These are phyloP conservation scores for Mesembryanthemum crystallinum DNA, from an alignment of 148 eudicot genomes.

Conservation along the genomic window DNA sequence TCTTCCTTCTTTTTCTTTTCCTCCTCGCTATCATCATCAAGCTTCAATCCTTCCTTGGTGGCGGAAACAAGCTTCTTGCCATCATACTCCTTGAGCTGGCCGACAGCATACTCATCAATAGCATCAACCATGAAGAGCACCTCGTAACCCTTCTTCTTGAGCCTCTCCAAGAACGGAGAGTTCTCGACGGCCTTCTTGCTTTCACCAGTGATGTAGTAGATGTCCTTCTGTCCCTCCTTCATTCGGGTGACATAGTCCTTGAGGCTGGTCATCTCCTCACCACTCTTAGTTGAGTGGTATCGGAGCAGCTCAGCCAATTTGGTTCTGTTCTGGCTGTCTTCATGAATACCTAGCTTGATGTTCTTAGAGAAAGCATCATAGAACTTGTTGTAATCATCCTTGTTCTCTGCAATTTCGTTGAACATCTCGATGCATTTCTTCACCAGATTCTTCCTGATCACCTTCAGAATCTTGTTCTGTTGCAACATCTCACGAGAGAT, in stretches of 20 bases:
- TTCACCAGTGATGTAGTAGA: conserved; percentile 81
- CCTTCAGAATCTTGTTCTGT: conserved; percentile 94
- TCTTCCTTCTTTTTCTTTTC: conserved; percentile 79
- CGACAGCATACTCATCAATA: conserved; percentile 91
- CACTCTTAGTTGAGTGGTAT: conserved; percentile 80
- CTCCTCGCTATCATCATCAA: conserved; percentile 79
- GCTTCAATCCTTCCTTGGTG: conserved; percentile 80
- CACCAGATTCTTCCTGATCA: conserved; percentile 85
- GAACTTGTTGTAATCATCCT: conserved; percentile 85
- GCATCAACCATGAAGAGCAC: conserved; percentile 90
- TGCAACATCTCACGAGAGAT: conserved; percentile 89
- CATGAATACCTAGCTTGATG: conserved; percentile 81
- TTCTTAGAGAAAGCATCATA: conserved; percentile 88
- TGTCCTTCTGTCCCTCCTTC: conserved; percentile 94
- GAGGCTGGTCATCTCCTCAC: conserved; percentile 77
- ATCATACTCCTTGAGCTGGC: conserved; percentile 83
- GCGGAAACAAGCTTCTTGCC: conserved; percentile 89
- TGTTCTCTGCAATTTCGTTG: conserved; percentile 88
- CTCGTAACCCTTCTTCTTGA: conserved; percentile 85
- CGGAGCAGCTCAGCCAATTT: conserved; percentile 78
- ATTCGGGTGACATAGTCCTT: conserved; percentile 88
- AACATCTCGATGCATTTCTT: conserved; percentile 95
- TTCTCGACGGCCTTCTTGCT: conserved; percentile 93
- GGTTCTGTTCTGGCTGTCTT: conserved; percentile 79
- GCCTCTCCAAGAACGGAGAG: conserved; percentile 81